A percentile compares a stretch with the other conserved stretches of the same genome.
These are phyloP conservation scores for Coniochaeta hoffmannii DNA, from an alignment of 2,329 filamentous ascomycete species.

Conservation along the genomic window DNA sequence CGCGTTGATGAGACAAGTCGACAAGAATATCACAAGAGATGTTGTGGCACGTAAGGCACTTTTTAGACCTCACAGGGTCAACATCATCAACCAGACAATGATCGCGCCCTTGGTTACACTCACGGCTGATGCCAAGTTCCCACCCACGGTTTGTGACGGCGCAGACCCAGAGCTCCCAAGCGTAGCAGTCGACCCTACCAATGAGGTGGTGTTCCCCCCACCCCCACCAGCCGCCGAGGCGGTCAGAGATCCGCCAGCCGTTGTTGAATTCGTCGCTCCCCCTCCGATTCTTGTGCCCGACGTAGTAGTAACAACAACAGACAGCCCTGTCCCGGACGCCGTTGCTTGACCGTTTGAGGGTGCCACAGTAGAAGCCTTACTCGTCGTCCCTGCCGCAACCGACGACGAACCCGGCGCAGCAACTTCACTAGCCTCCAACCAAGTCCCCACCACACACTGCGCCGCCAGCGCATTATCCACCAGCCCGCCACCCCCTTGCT, in stretches of 20 bases:
- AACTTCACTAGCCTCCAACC: slow-evolving; percentile 14
- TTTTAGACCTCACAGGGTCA: not conserved
- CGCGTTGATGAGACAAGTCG: too few species aligned
- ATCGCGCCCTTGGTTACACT: not conserved
- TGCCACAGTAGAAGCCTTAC: not conserved
- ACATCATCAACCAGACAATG: not conserved
- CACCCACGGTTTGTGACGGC: not conserved
- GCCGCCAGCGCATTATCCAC: slow-evolving; percentile 34
- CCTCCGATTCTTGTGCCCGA: not conserved
- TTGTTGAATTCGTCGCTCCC: not conserved
- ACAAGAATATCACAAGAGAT: not conserved
- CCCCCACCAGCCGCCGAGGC: not conserved
- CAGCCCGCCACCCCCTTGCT: slow-evolving; percentile 17
- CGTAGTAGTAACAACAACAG: not conserved
- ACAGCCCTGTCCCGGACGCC: not conserved
- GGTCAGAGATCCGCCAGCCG: not conserved
- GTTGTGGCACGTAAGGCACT: not conserved
- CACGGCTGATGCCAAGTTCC: not conserved
- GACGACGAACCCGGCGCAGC: not conserved
- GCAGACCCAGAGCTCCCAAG: not conserved
- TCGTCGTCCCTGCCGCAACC: not conserved
- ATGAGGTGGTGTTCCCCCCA: not conserved
- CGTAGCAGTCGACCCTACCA: not conserved
- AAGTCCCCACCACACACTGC: slow-evolving; percentile 32
- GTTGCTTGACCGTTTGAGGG: not conserved